Evolutionary conservation across 169 alveolate species (phyloP).

Genomic region (Eimeria praecox): DNA sequence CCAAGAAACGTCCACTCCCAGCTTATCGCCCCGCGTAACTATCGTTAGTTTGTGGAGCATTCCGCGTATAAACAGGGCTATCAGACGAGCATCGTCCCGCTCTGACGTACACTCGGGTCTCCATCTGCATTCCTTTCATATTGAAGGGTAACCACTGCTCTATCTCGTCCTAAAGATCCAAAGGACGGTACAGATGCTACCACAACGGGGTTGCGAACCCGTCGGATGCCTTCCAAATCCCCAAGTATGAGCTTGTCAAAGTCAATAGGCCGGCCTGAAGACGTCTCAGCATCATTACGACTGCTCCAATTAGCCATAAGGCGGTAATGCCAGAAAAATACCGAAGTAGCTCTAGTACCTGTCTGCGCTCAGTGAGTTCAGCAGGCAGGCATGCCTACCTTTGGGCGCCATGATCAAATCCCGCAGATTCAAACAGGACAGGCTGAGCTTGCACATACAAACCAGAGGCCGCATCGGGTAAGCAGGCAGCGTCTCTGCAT

Average conservation of each 20-base stretch:
- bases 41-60: not conserved
- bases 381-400: constrained; percentile 54
- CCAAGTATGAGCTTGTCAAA: constrained; percentile 51
- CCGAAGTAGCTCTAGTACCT: not conserved
- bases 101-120: constrained; percentile 73
- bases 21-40: not conserved
- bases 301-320: not conserved
- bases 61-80: not conserved
- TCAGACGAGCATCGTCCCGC: not conserved
- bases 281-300: not conserved
- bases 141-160: constrained; percentile 1
- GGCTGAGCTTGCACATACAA: constrained; percentile 86
- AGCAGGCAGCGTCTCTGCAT: constrained; percentile 90
- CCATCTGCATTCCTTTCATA: constrained; percentile 74
- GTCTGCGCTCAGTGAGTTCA: not conserved
- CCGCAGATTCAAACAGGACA: constrained; percentile 89
- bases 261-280: constrained; percentile 68
- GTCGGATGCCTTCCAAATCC: constrained; percentile 68
- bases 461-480: constrained; percentile 92
- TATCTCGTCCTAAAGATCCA: constrained; percentile 75
- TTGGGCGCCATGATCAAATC: constrained; percentile 85
- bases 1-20: not conserved
- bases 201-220: constrained; percentile 75
- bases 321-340: not conserved
- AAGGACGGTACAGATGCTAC: constrained; percentile 58